Evolutionary conservation across 345 rosid species (phyloP).

Genomic region (Microcos paniculata): DNA sequence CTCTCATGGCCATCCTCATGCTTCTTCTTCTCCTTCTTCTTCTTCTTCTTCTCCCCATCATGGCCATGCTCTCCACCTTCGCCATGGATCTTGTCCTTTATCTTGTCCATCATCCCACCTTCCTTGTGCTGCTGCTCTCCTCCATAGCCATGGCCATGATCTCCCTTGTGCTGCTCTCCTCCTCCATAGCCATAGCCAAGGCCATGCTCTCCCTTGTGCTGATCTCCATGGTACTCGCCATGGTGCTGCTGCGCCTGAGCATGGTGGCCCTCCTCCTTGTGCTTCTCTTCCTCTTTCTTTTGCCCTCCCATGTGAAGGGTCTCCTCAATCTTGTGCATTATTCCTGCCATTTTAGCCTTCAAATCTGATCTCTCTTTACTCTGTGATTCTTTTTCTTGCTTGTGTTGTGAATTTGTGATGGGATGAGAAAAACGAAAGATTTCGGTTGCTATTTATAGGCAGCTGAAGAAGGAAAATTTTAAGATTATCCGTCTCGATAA

Average conservation of each 20-base stretch:
- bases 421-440: not conserved
- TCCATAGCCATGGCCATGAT: constrained; percentile 37
- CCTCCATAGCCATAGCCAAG: not conserved
- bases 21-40: constrained; percentile 30
- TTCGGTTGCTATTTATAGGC: constrained; percentile 8
- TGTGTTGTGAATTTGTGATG: too few relatives aligned
- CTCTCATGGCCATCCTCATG: constrained; percentile 29
- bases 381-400: too few relatives aligned
- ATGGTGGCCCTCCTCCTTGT: constrained; percentile 13
- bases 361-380: not conserved
- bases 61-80: constrained; percentile 15
- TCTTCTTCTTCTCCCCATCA: constrained; percentile 6
- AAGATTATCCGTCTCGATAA: not conserved
- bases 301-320: constrained; percentile 54
- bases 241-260: not conserved
- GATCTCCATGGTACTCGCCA: too few relatives aligned
- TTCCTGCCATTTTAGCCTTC: constrained; percentile 41
- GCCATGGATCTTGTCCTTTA: constrained; percentile 49
- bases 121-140: constrained; percentile 30
- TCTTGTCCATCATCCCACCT: constrained; percentile 37
- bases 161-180: constrained; percentile 39
- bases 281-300: constrained; percentile 38
- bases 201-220: not conserved
- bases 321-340: constrained; percentile 49
- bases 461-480: too few relatives aligned